phyloP scores from a whole-genome alignment of 176 grass and related monocot species.

The Zea mays region DNA sequence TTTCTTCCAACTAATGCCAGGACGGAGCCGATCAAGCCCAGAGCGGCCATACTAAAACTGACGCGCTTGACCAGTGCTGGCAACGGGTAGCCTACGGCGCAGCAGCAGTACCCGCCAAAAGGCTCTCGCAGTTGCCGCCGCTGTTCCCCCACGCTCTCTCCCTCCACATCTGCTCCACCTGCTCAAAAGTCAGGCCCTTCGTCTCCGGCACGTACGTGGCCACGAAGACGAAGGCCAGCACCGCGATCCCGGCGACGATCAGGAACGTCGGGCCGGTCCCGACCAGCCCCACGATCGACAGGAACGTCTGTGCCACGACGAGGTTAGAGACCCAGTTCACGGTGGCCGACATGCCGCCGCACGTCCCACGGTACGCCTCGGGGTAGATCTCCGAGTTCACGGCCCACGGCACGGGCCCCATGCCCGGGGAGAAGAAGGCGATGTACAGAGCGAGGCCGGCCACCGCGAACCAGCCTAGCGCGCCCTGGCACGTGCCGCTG shows the following conservation, averaged over 20 bases:
- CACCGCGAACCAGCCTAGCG: conserved; percentile 61
- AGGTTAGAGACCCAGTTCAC: conserved; percentile 95
- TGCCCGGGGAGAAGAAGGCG: conserved; percentile 74
- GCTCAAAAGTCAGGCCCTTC: conserved; percentile 79
- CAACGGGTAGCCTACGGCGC: conserved; percentile 26
- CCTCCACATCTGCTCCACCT: conserved; percentile 81
- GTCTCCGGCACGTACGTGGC: conserved; percentile 71
- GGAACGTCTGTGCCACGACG: conserved; percentile 79
- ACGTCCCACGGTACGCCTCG: conserved; percentile 73
- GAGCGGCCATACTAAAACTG: conserved; percentile 27
- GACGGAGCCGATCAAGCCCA: neutral
- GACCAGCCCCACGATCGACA: conserved; percentile 62
- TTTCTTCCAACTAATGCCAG: neutral
- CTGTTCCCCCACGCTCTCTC: conserved; percentile 58
- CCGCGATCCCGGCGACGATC: conserved; percentile 60
- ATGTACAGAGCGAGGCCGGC: conserved; percentile 78
- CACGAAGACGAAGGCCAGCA: conserved; percentile 81
- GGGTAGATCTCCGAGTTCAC: conserved; percentile 96
- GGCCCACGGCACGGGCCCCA: conserved; percentile 91
- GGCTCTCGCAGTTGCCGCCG: conserved; percentile 39
- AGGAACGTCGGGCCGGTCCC: conserved; percentile 74
- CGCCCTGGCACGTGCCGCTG: conserved; percentile 29
- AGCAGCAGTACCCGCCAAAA: conserved; percentile 25
- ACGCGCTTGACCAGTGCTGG: neutral
- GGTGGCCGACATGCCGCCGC: conserved; percentile 91